phyloP scores from a whole-genome alignment of 2,329 filamentous ascomycete species.

The Ceratocystis huliohia region DNA sequence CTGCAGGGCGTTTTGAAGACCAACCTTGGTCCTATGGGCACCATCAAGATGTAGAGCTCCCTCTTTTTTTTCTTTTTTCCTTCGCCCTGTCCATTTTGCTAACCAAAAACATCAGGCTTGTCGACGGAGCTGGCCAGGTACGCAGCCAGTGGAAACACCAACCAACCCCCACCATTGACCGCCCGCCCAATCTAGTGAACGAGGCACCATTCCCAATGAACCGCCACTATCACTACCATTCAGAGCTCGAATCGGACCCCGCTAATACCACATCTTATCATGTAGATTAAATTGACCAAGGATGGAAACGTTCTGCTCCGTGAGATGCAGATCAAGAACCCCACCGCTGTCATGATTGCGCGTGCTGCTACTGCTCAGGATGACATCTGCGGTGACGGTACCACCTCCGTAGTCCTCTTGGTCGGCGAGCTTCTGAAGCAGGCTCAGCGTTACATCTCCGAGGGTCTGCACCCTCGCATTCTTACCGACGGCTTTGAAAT shows the following conservation, averaged over 20 bases:
- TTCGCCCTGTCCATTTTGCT: conserved; percentile 22
- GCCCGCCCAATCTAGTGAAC: background rate
- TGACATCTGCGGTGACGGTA: conserved; percentile 95
- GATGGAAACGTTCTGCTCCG: conserved; percentile 79
- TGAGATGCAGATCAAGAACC: conserved; percentile 93
- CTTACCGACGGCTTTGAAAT: conserved; percentile 97
- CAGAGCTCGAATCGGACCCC: conserved; percentile 23
- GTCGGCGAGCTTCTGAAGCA: conserved; percentile 97
- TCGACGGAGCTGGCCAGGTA: conserved; percentile 58
- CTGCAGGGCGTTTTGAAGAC: conserved; percentile 89
- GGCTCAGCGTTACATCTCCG: conserved; percentile 87
- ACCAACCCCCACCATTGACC: conserved; percentile 20
- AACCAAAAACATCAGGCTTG: conserved; percentile 38
- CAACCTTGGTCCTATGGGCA: conserved; percentile 85
- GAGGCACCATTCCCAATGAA: conserved; percentile 1
- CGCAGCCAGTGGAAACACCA: conserved; percentile 25
- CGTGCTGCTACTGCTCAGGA: conserved; percentile 90
- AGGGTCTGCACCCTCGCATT: conserved; percentile 91
- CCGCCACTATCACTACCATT: background rate
- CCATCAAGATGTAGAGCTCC: conserved; percentile 71
- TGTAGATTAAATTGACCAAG: conserved; percentile 93
- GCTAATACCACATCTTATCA: conserved; percentile 4
- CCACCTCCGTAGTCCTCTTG: conserved; percentile 86
- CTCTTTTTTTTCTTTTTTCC: background rate
- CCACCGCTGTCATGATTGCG: conserved; percentile 77